These are phyloP conservation scores for Plasmodium berghei DNA, from an alignment of 169 alveolate species.

Conservation along the genomic window DNA sequence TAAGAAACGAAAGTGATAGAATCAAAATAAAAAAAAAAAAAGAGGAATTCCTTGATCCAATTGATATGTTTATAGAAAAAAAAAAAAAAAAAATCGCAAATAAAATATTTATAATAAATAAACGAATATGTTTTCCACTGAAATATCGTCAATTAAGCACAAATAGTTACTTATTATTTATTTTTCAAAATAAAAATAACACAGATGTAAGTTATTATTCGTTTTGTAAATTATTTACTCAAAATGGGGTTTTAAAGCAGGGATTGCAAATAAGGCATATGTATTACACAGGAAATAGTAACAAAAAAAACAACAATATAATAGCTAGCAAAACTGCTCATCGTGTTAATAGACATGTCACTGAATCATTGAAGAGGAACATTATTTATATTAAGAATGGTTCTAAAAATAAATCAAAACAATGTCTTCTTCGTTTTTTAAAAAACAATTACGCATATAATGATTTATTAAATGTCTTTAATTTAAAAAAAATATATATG, in stretches of 20 bases:
- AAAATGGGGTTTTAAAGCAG: slow-evolving; percentile 23
- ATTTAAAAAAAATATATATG: background rate
- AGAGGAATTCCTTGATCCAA: background rate
- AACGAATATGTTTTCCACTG: slow-evolving; percentile 9
- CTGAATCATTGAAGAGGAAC: slow-evolving; percentile 33
- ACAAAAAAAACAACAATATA: background rate
- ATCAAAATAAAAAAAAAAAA: background rate
- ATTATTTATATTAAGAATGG: background rate
- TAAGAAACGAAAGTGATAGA: background rate
- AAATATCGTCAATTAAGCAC: slow-evolving; percentile 28
- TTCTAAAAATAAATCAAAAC: too few species aligned
- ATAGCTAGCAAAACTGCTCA: too few species aligned
- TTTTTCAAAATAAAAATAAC: slow-evolving; percentile 9
- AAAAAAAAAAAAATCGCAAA: background rate
- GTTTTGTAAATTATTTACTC: slow-evolving; percentile 22
- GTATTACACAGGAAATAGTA: slow-evolving; percentile 6
- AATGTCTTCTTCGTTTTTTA: slow-evolving; percentile 1
- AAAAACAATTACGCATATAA: slow-evolving; percentile 15
- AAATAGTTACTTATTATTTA: slow-evolving; percentile 16
- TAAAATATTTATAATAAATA: slow-evolving; percentile 15
- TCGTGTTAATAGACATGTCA: background rate
- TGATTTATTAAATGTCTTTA: slow-evolving; percentile 18
- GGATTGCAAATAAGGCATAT: slow-evolving; percentile 51
- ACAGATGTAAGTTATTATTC: slow-evolving; percentile 1
- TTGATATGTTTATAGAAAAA: background rate